phyloP scores from a whole-genome alignment of 106 monocot species.

The Dendrobium huoshanense region DNA sequence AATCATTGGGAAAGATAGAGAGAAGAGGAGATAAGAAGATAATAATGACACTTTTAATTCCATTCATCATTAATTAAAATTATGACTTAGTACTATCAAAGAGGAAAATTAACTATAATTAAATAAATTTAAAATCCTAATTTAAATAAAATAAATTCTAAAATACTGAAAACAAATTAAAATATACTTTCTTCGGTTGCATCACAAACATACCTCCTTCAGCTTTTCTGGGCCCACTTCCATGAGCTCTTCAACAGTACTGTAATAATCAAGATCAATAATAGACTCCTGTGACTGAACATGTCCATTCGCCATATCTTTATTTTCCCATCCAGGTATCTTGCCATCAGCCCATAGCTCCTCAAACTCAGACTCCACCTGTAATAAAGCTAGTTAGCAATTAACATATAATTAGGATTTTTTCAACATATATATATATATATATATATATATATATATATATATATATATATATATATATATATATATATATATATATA shows the following conservation, averaged over 20 bases:
- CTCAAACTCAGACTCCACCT: slow-evolving; percentile 92
- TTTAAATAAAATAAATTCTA: not conserved
- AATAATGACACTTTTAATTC: no score
- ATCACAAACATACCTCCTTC: slow-evolving; percentile 57
- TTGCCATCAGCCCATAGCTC: slow-evolving; percentile 60
- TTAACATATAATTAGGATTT: not conserved
- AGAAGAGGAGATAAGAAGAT: no score
- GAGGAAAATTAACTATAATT: not conserved
- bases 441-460: no score
- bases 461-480: no score
- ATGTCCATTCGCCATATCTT: slow-evolving; percentile 48
- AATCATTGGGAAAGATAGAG: no score
- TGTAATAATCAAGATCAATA: slow-evolving; percentile 94
- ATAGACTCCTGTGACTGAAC: slow-evolving; percentile 44
- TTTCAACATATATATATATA: not conserved
- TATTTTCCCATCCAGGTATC: slow-evolving; percentile 69
- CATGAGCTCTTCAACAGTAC: slow-evolving; percentile 80
- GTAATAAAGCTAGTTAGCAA: slow-evolving; percentile 12
- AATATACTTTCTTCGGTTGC: not conserved
- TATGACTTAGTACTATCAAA: not conserved
- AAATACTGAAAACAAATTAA: not conserved
- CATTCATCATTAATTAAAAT: not conserved
- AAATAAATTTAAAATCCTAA: not conserved
- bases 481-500: no score
- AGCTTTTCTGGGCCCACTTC: slow-evolving; percentile 86